Evolutionary conservation across 768 basidiomycete genomes (phyloP).

Genomic region (Rhizopogon roseolus): DNA sequence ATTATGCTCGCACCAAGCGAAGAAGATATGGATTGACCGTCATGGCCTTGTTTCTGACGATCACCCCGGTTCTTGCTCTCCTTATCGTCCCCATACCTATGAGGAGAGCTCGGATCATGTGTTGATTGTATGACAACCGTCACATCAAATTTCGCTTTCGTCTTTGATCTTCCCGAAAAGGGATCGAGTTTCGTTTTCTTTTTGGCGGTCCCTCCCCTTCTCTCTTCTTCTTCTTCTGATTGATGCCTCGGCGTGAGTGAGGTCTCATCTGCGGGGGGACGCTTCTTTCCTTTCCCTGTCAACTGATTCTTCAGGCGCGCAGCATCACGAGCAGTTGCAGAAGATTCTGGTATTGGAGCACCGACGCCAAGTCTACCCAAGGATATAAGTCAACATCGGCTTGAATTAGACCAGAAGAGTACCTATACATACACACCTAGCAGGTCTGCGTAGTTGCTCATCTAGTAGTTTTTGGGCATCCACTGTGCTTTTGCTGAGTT

Average conservation of each 20-base stretch:
- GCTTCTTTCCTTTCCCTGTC: slow-evolving; percentile 44
- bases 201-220: slow-evolving; percentile 50
- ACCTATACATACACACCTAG: slow-evolving; percentile 45
- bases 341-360: slow-evolving; percentile 49
- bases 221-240: slow-evolving; percentile 45
- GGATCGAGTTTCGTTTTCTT: slow-evolving; percentile 60
- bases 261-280: slow-evolving; percentile 34
- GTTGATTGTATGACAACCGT: not conserved
- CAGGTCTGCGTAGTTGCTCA: slow-evolving; percentile 63
- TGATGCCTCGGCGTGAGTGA: slow-evolving; percentile 17
- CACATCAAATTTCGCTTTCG: slow-evolving; percentile 34
- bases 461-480: slow-evolving; percentile 53
- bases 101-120: not conserved
- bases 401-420: not conserved
- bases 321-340: slow-evolving; percentile 45
- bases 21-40: not conserved
- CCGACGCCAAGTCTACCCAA: slow-evolving; percentile 67
- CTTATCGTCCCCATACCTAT: no score
- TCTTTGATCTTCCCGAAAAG: slow-evolving; percentile 42
- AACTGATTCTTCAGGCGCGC: slow-evolving; percentile 61
- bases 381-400: slow-evolving; percentile 3
- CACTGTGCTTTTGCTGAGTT: slow-evolving; percentile 22
- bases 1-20: not conserved
- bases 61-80: not conserved
- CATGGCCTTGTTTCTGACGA: not conserved